These are phyloP conservation scores for Hypoxylon sp. DNA, from an alignment of 2,329 filamentous ascomycete genomes.

Conservation along the genomic window DNA sequence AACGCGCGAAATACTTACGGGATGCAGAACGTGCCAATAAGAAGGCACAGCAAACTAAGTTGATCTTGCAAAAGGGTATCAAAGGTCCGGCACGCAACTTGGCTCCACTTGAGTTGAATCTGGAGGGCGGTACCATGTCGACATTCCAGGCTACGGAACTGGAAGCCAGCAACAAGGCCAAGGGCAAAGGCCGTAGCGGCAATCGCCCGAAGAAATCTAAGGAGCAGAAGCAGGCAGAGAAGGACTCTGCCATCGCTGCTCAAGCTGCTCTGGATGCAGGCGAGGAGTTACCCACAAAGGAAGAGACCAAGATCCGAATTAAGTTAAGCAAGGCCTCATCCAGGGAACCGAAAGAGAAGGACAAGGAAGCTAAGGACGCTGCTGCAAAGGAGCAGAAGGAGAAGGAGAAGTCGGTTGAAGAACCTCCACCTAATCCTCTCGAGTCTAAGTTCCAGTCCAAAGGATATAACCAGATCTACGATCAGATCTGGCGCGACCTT, in stretches of 20 bases:
- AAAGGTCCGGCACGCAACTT: slow-evolving; percentile 80
- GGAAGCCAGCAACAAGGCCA: slow-evolving; percentile 64
- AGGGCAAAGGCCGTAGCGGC: slow-evolving; percentile 69
- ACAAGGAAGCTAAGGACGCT: slow-evolving; percentile 58
- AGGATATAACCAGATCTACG: slow-evolving; percentile 96
- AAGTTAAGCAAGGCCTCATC: slow-evolving; percentile 68
- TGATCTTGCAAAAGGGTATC: slow-evolving; percentile 87
- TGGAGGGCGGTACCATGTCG: slow-evolving; percentile 88
- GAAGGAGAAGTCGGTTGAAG: slow-evolving; percentile 58
- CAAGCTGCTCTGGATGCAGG: slow-evolving; percentile 87
- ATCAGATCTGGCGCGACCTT: slow-evolving; percentile 96
- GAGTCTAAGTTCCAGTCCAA: slow-evolving; percentile 85
- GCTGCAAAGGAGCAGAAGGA: slow-evolving; percentile 62
- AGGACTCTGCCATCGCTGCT: slow-evolving; percentile 86
- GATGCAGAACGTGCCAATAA: slow-evolving; percentile 93
- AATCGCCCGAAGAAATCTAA: slow-evolving; percentile 91
- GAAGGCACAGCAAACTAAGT: slow-evolving; percentile 91
- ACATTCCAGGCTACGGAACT: slow-evolving; percentile 81
- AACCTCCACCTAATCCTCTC: slow-evolving; percentile 60
- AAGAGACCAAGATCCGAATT: slow-evolving; percentile 74
- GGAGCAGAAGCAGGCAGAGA: slow-evolving; percentile 85
- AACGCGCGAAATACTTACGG: slow-evolving; percentile 83
- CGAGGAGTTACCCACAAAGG: slow-evolving; percentile 75
- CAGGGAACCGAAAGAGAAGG: slow-evolving; percentile 60
- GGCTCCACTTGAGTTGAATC: slow-evolving; percentile 80